A percentile compares a stretch with the other conserved stretches of the same genome.
Conservation (phyloP, 306 rosid genomes). For the Casuarina glauca region DNA sequence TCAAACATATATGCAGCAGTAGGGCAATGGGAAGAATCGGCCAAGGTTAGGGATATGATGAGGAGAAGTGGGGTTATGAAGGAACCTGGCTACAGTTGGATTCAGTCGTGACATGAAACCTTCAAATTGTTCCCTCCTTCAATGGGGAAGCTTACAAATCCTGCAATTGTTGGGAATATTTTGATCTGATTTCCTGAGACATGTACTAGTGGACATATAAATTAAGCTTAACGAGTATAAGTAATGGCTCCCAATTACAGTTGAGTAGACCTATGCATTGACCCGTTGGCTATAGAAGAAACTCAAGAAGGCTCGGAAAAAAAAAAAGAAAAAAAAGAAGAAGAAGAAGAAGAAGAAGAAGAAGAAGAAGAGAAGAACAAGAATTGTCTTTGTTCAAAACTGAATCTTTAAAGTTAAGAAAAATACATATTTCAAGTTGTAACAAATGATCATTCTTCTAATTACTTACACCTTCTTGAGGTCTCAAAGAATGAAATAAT, state of each 20-base stretch:
- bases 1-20: slow-evolving; percentile 69
- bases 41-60: slow-evolving; percentile 56
- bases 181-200: not conserved
- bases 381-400: not conserved
- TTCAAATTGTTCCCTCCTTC: not conserved
- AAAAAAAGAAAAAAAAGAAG: not conserved
- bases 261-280: not conserved
- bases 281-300: not conserved
- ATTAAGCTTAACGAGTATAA: not conserved
- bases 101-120: slow-evolving; percentile 39
- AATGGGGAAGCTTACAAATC: not conserved
- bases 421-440: not conserved
- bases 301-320: not conserved
- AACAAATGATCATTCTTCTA: not conserved
- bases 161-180: not conserved
- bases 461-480: not conserved
- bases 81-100: slow-evolving; percentile 80
- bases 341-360: no score
- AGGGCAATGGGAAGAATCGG: slow-evolving; percentile 82
- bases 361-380: not conserved
- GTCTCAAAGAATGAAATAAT: not conserved
- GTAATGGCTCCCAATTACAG: not conserved
- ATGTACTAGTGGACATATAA: no score
- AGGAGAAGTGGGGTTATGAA: slow-evolving; percentile 44
- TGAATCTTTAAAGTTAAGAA: not conserved